These are phyloP conservation scores for Calonectria pseudoturangicola DNA, from an alignment of 2,329 filamentous ascomycete genomes.

Conservation along the genomic window DNA sequence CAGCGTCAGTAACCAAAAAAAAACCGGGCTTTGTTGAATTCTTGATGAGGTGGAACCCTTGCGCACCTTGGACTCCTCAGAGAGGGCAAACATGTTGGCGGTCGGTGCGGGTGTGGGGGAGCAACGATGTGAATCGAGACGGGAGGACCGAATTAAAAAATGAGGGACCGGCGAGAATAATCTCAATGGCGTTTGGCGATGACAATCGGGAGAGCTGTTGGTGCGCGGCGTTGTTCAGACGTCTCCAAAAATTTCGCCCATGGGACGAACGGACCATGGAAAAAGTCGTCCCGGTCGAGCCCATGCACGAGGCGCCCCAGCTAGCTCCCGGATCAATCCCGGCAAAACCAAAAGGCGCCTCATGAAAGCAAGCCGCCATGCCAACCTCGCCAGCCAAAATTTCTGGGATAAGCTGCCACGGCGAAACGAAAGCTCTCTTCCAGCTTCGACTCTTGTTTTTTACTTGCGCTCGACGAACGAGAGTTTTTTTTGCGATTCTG, in stretches of 20 bases:
- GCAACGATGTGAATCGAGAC: neutral
- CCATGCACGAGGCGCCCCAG: constrained; percentile 7
- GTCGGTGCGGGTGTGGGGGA: constrained; percentile 1
- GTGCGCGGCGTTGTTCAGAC: constrained; percentile 42
- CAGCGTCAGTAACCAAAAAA: constrained; percentile 38
- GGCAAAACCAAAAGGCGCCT: constrained; percentile 49
- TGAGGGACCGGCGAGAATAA: constrained; percentile 21
- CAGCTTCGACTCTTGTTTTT: constrained; percentile 27
- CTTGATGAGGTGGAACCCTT: constrained; percentile 8
- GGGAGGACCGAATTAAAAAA: neutral
- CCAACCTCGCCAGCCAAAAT: constrained; percentile 53
- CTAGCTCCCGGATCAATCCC: constrained; percentile 55
- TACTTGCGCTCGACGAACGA: constrained; percentile 24
- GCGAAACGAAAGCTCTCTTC: constrained; percentile 40
- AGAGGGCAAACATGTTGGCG: constrained; percentile 79
- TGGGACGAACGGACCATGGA: constrained; percentile 45
- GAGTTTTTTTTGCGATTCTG: neutral
- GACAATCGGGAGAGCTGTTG: constrained; percentile 43
- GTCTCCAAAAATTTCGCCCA: constrained; percentile 52
- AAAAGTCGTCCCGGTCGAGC: constrained; percentile 49
- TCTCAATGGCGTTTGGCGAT: constrained; percentile 35
- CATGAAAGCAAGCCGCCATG: constrained; percentile 41
- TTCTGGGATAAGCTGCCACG: constrained; percentile 44
- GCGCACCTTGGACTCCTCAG: constrained; percentile 95
- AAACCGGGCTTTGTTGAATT: constrained; percentile 25